Evolutionary conservation across 306 rosid genomes (phyloP), one percentile per base, ranked within the genome.

Genomic region (Cicer judaicum): DNA sequence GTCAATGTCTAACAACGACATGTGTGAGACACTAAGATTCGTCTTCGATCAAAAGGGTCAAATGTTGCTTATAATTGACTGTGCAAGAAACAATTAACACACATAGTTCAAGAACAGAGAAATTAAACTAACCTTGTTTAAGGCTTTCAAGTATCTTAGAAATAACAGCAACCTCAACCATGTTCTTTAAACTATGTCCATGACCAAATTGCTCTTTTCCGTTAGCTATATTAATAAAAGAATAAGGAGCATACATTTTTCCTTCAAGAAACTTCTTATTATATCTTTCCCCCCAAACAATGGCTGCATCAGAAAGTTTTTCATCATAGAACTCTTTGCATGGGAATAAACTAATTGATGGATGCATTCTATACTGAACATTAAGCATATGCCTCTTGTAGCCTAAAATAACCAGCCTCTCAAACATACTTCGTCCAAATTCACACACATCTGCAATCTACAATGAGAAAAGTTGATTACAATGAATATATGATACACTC

Each of bases 291-390:
- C 39, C 66, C 48, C 9, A 69, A 7, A 85, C 89, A 73, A 10
- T 24, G 1, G 38, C 18, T 6, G 81, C 79, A 80, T 85, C 81
- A 29, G 8, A 40, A 38, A 85, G 82, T 56, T 59, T 34, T 10
- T 8, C 21, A 48, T 77, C 43, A 54, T 85, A 85, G 71, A 85
- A 82, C 50, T 85, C 83, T 46, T 13, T 52, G 19, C 60, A 63
- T 40, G 87, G 89, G 36, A 85, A 85, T 18, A 43, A 29, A 64
- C 87, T 82, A 55, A 85, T 82, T 18, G 85, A 77, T 57, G 89
- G 87, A 77, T 80, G 89, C 89, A 85, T 82, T 72, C 89, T 80
- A 29, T 73, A 82, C 10, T 85, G 87, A 48, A 85, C 53, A 50
- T 82, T 39, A 52, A 85, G 85, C 46, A 82, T 67, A 6, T 73